Evolutionary conservation across 2,329 filamentous ascomycete genomes (phyloP), one percentile per base, ranked within the genome.

Genomic region (Dothistroma septosporum): DNA sequence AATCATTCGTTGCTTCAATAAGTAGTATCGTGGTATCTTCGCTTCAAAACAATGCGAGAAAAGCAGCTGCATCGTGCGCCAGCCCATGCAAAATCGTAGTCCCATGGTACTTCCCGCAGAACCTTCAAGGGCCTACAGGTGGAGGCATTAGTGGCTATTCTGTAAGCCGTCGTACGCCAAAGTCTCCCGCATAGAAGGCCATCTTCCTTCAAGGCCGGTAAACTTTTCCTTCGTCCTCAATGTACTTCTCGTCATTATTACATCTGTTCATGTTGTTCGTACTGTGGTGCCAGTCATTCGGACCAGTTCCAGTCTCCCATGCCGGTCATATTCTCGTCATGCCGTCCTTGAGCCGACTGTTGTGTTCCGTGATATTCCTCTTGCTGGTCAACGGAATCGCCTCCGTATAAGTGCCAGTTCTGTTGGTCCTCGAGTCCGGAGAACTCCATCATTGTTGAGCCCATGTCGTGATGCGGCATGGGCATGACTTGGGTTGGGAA

Each of bases 401-500:
- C 48, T 35, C 56, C 33, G 44, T 24, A 48, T 46, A 41, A 19
- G 33, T 53, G 52, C 52, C 59, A 54, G 14, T 32, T 19, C 31
- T 52, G 31, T 22, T 64, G 56, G 28, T 56, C 58, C 0, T 61
- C 64, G 11, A 66, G 49, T 12, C 58, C 57, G n/a, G 61, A 58
- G 12, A 65, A 61, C n/a, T 68, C 67, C 14, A 63, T 60, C 57
- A 63, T 62, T 22, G 53, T 57, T 48, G 57, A 50, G 37, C 33
- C 60, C 14, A 66, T 19, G 44, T 64, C 64, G n/a, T 63, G 52
- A 19, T 61, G 62, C n/a, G 49, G 56, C 16, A 60, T 64, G 6
- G 77, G 76, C 8, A 75, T 73, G 54, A 72, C 74, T 58, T 78
- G 70, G 2, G 73, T 73, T 1, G 74, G 72, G 12, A 78, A 75